Evolutionary conservation across 495 filamentous ascomycete genomes (phyloP).

Genomic region (Hypoxylon trugodes): DNA sequence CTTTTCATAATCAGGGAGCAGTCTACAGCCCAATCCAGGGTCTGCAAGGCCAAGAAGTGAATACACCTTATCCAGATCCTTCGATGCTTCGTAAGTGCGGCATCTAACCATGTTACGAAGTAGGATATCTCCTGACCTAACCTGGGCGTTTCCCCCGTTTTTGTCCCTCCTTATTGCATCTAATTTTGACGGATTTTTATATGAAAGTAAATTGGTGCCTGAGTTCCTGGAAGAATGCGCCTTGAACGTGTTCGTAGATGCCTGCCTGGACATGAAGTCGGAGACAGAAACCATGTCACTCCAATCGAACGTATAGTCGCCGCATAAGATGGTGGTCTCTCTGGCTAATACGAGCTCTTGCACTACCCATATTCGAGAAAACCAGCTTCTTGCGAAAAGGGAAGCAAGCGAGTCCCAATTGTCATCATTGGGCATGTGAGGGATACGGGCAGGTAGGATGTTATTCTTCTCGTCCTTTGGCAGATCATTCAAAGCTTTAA

Average conservation of each 20-base stretch:
- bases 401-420: constrained; percentile 31
- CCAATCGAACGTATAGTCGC: constrained; percentile 28
- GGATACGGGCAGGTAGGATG: too few relatives aligned
- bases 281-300: constrained; percentile 21
- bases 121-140: neutral
- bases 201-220: constrained; percentile 6
- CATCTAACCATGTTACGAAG: constrained; percentile 31
- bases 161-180: constrained; percentile 19
- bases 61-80: constrained; percentile 30
- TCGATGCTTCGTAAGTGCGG: constrained; percentile 29
- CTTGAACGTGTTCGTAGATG: constrained; percentile 16
- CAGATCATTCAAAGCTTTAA: constrained; percentile 6
- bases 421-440: neutral
- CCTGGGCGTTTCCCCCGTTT: neutral
- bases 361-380: constrained; percentile 37
- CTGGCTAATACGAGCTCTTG: constrained; percentile 36
- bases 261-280: constrained; percentile 4
- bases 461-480: too few relatives aligned
- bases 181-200: constrained; percentile 33
- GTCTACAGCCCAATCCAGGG: neutral
- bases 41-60: constrained; percentile 24
- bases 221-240: neutral
- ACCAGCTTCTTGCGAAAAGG: constrained; percentile 37
- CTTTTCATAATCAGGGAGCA: constrained; percentile 16
- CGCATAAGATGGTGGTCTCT: constrained; percentile 23